phyloP scores from a whole-genome alignment of 768 basidiomycete genomes.

The Galerina marginata region DNA sequence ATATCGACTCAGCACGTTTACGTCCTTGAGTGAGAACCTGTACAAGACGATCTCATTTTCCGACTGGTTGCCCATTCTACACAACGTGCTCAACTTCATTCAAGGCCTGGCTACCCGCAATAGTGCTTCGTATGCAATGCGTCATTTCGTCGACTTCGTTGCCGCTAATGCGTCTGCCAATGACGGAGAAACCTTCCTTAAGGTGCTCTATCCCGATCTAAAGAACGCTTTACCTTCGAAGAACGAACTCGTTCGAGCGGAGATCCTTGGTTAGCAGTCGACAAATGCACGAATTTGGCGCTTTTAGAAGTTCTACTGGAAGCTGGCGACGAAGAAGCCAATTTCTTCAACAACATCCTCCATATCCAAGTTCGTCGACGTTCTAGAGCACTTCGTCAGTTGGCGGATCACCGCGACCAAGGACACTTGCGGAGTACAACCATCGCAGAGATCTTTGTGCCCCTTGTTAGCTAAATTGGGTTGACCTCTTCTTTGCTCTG shows the following conservation, averaged over 20 bases:
- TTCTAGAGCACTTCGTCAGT: slow-evolving; percentile 82
- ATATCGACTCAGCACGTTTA: slow-evolving; percentile 77
- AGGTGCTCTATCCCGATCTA: slow-evolving; percentile 74
- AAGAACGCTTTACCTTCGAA: slow-evolving; percentile 82
- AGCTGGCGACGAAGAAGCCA: slow-evolving; percentile 90
- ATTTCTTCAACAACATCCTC: slow-evolving; percentile 95
- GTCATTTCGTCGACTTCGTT: slow-evolving; percentile 75
- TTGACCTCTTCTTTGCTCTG: slow-evolving; percentile 67
- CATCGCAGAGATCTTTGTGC: slow-evolving; percentile 83
- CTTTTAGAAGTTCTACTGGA: slow-evolving; percentile 79
- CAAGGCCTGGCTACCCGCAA: slow-evolving; percentile 90
- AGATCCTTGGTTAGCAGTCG: slow-evolving; percentile 78
- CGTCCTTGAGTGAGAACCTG: slow-evolving; percentile 69
- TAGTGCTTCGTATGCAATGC: slow-evolving; percentile 77
- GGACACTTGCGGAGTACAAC: slow-evolving; percentile 70
- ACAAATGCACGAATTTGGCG: slow-evolving; percentile 60
- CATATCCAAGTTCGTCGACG: slow-evolving; percentile 94
- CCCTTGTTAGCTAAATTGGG: slow-evolving; percentile 79
- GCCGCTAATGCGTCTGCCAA: slow-evolving; percentile 46
- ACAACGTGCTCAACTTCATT: slow-evolving; percentile 84
- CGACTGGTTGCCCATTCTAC: slow-evolving; percentile 83
- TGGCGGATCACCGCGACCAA: slow-evolving; percentile 76
- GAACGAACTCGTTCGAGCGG: slow-evolving; percentile 85
- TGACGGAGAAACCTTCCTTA: slow-evolving; percentile 61
- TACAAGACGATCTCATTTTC: slow-evolving; percentile 53